Evolutionary conservation across 768 basidiomycete genomes (phyloP), one percentile per base, ranked within the genome.

Genomic region (Strobilomyces echinocephalus): DNA sequence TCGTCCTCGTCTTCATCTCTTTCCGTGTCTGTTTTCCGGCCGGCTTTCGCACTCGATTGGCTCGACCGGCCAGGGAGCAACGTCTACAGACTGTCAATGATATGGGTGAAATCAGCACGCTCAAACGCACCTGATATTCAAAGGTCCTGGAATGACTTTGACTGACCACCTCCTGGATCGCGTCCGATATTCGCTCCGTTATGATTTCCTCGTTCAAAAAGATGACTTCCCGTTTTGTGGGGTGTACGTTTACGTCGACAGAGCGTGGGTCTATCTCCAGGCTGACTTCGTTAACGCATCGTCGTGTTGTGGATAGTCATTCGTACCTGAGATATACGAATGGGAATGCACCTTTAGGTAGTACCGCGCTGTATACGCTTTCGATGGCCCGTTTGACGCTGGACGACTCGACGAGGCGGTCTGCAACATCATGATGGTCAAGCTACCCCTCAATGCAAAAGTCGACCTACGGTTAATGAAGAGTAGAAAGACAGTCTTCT

Each of bases 201-300:
- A 97, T 90, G 14, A 72, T 75, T 49, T 97, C 95, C 67, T 98
- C 93, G 56, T 97, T 83, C 46, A 97, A 69, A 63, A 98, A 98
- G 60, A 93, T 91, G 1, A 97, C 93, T 67, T 97, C 95, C 42
- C 89, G 87, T 68, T 99, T 99, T 2, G 97, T 98, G 0, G 95
- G 97, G 66, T 97, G 95, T 8, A 98, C 93, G 62, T 99, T 99
- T 50, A 97, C 95, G 61, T 99, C 97, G 16, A 99, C 87, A 24
- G 88, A 84, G 30, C 83, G 79, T 0, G 94, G 92, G 56, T 93
- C 86, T 60, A 97, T 85, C 39, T 84, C 76, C 40, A 98, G 69
- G 60, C 94, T 95, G 55, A 26, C 24, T 43, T 44, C 40, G 46
- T 46, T 14, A 56, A 54, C 46, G 12, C 30, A 36, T 16, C 31